Evolutionary conservation across 306 rosid genomes (phyloP).

Genomic region (Canavalia ensiformis): DNA sequence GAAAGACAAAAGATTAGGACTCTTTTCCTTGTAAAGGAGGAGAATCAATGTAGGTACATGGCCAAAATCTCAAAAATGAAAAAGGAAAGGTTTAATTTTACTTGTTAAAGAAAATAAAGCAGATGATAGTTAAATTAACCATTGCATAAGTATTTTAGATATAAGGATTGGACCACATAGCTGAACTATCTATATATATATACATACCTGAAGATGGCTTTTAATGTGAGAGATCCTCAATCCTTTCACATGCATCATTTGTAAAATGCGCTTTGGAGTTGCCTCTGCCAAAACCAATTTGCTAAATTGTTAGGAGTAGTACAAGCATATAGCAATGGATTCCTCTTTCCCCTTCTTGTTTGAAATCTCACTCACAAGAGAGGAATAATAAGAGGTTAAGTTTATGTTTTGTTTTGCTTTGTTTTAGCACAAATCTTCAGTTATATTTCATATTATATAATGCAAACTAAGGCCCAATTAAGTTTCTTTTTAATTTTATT

Average conservation of each 20-base stretch:
- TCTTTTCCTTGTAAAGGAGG: neutral
- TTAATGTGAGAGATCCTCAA: slow-evolving; percentile 77
- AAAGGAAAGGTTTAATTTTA: neutral
- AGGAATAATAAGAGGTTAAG: neutral
- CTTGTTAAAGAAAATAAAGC: neutral
- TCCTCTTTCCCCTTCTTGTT: too few species aligned
- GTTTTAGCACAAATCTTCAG: neutral
- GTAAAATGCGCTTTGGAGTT: slow-evolving; percentile 77
- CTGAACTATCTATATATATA: neutral
- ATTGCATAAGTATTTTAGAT: neutral
- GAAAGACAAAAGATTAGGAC: neutral
- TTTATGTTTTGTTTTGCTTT: neutral
- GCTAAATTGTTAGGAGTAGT: neutral
- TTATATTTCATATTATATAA: neutral
- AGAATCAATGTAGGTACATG: neutral
- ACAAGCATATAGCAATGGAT: neutral
- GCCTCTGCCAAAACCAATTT: slow-evolving; percentile 65
- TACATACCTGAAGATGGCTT: slow-evolving; percentile 84
- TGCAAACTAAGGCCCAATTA: too few species aligned
- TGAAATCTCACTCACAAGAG: neutral
- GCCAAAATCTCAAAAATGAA: neutral
- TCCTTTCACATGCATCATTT: slow-evolving; percentile 75
- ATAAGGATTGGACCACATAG: slow-evolving; percentile 13
- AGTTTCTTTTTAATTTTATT: neutral
- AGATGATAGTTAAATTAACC: neutral